These are phyloP conservation scores for Pestalotiopsis sp. DNA, from an alignment of 2,329 filamentous ascomycete genomes.

Conservation along the genomic window DNA sequence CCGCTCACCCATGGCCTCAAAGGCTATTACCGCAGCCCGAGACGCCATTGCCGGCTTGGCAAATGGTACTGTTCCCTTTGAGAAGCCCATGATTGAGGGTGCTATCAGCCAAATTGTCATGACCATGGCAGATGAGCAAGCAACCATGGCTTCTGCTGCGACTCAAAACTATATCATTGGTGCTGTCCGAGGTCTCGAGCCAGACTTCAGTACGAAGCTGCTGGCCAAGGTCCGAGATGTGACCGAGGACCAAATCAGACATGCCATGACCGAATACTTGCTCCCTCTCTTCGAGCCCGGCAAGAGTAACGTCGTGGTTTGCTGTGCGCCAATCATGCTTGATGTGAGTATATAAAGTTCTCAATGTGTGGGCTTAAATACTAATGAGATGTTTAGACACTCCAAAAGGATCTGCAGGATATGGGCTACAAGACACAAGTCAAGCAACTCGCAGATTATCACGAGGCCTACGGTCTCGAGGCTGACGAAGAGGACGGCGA, in stretches of 20 bases:
- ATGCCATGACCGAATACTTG: conserved; percentile 73
- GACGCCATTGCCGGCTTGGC: conserved; percentile 76
- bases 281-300: conserved; percentile 79
- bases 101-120: conserved; percentile 90
- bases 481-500: conserved; percentile 59
- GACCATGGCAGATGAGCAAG: conserved; percentile 83
- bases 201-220: conserved; percentile 77
- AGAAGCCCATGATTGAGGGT: conserved; percentile 82
- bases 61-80: conserved; percentile 70
- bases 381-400: conserved; percentile 52
- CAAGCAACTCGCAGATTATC: conserved; percentile 75
- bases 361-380: conserved; percentile 19
- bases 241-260: conserved; percentile 74
- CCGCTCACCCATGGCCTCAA: conserved; percentile 85
- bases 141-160: conserved; percentile 81
- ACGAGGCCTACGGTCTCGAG: conserved; percentile 87
- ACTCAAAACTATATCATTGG: conserved; percentile 81
- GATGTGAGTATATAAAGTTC: conserved; percentile 63
- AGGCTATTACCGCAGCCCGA: conserved; percentile 79
- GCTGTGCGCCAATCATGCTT: conserved; percentile 82
- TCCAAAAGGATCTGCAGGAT: conserved; percentile 73
- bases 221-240: conserved; percentile 78
- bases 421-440: conserved; percentile 80
- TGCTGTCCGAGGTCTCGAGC: conserved; percentile 75
- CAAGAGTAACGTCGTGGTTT: conserved; percentile 83